Base-by-base conservation (phyloP, 495 filamentous ascomycete genomes). In the Daldinia caldariorum region DNA sequence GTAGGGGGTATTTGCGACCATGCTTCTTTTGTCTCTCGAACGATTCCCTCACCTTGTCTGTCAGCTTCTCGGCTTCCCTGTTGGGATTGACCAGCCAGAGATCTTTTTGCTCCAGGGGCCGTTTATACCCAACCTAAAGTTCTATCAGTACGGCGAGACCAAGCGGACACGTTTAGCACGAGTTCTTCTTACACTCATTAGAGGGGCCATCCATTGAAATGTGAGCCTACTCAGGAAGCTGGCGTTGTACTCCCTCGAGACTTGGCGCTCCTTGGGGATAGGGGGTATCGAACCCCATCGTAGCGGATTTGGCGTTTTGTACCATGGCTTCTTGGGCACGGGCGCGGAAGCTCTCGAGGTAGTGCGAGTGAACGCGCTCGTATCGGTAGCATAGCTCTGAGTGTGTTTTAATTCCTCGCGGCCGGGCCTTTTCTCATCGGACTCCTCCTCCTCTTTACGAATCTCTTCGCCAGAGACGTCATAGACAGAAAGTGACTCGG, bases 81-180 rank as follows among this genome's bases (percentile, higher is more conserved):
- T 90, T 76, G 0, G 94, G 94, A 69, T 97, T 97, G 53, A 97
- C 91, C 0, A 82, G 83, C 89, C 94, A 97, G 62, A 98, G 88
- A 75, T 98, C 94, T 74, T 90, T 90, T 38, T 89, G 79, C 70
- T 97, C 92, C 6, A 98, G 85, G 12, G 89, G 88, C 9, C 94
- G 89, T 73, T 93, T 87, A 77, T 97, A 98, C 16, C 94, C 94
- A 53, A 84, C 83, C 85, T 89, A 70, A 22, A 58, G 1, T 32
- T 35, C 31, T 43, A 50, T 72, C 18, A 64, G 37, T 43, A 71
- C 37, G 18, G 50, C 6, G 60, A 20, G 31, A 60, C 12, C 35
- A 38, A 47, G 26, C 13, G 29, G 29, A 38, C n/a, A 38, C 38
- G 26, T 12, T 12, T 1, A 35, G 35, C 12, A 57, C 37, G 26